A percentile compares a stretch with the other conserved stretches of the same genome.
These are phyloP conservation scores for Ophiobolus disseminans DNA, from an alignment of 2,329 filamentous ascomycete species.

Conservation along the genomic window DNA sequence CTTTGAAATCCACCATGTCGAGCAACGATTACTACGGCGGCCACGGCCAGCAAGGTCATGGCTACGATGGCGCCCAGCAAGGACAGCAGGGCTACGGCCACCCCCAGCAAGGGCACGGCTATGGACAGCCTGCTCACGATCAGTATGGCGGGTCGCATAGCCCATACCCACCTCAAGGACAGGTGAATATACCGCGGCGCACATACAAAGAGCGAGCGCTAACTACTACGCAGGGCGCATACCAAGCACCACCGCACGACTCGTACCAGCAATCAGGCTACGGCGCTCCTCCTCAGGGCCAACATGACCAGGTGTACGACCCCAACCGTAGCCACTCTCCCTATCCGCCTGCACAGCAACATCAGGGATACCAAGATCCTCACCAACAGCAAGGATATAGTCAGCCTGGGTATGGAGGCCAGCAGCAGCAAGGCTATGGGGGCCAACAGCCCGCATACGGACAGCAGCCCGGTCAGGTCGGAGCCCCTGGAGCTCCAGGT, in stretches of 20 bases:
- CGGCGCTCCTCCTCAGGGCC: constrained; percentile 36
- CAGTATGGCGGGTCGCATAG: constrained; percentile 38
- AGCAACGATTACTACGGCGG: constrained; percentile 47
- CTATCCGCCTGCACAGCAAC: constrained; percentile 41
- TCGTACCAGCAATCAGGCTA: constrained; percentile 39
- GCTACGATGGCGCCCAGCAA: constrained; percentile 31
- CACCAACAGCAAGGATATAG: constrained; percentile 26
- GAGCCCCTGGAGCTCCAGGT: constrained; percentile 39
- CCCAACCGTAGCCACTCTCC: constrained; percentile 46
- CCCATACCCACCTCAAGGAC: constrained; percentile 34
- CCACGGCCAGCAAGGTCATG: constrained; percentile 31
- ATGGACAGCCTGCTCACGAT: constrained; percentile 28
- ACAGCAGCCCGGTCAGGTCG: constrained; percentile 45
- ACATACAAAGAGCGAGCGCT: constrained; percentile 14
- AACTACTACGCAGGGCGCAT: constrained; percentile 31
- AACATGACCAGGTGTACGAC: constrained; percentile 44
- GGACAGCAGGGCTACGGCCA: constrained; percentile 36
- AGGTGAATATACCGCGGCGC: constrained; percentile 28
- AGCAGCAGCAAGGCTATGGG: constrained; percentile 34
- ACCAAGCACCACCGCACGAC: constrained; percentile 37
- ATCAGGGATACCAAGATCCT: constrained; percentile 26
- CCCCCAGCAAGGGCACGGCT: constrained; percentile 33
- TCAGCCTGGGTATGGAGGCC: constrained; percentile 32
- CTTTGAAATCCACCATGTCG: constrained; percentile 19
- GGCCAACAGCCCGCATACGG: constrained; percentile 15